These are phyloP conservation scores for Vanderwaltozyma tropicalis DNA, from an alignment of 805 yeast genomes.

Conservation along the genomic window DNA sequence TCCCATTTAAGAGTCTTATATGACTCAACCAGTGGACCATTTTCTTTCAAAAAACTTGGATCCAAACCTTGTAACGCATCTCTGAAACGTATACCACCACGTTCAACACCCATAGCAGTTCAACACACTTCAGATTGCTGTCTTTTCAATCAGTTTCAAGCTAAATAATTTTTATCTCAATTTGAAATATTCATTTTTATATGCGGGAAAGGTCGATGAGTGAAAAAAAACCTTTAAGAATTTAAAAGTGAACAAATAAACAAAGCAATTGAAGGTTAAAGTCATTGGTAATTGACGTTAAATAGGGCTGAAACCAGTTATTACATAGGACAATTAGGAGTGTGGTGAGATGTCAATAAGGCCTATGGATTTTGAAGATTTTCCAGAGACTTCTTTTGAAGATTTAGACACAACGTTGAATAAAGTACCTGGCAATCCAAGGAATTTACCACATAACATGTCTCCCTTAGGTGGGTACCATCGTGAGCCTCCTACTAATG, in stretches of 20 bases:
- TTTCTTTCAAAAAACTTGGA: conserved; percentile 21
- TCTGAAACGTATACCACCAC: too few relatives aligned
- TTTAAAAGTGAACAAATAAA: too few relatives aligned
- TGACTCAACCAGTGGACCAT: conserved; percentile 14
- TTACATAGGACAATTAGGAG: too few relatives aligned
- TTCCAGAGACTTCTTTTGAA: conserved; percentile 26
- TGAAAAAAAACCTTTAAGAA: too few relatives aligned
- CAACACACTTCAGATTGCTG: too few relatives aligned
- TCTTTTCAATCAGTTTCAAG: too few relatives aligned
- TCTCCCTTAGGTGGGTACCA: not conserved
- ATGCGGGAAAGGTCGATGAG: too few relatives aligned
- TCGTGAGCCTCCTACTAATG: conserved; percentile 2
- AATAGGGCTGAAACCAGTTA: too few relatives aligned
- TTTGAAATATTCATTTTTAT: too few relatives aligned
- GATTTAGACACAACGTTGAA: conserved; percentile 23
- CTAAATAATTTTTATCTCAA: too few relatives aligned
- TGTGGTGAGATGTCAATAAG: conserved; percentile 2
- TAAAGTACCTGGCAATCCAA: conserved; percentile 1
- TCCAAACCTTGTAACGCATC: conserved; percentile 15
- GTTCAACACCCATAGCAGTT: not conserved
- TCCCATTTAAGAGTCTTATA: conserved; percentile 21
- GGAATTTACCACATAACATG: conserved; percentile 1
- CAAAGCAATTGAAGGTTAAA: too few relatives aligned
- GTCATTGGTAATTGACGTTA: too few relatives aligned
- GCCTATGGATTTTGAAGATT: conserved; percentile 6